Conservation (phyloP, 1,139 yeast species). For the Nakaseomyces sp. region DNA sequence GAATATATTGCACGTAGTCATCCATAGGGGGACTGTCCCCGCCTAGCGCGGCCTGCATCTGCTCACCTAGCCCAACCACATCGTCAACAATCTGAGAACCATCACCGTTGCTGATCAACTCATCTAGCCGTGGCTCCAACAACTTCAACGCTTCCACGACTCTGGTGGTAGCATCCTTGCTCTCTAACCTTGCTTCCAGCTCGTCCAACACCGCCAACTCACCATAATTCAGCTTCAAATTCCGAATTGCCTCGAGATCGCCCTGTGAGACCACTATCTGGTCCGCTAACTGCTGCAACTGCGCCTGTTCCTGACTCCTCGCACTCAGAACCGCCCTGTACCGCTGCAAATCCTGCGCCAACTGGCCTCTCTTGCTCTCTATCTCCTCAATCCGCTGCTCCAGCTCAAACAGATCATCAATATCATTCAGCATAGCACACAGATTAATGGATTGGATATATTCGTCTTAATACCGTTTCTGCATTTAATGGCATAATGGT, state of each 20-base stretch:
- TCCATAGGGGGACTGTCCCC: slow-evolving; percentile 8
- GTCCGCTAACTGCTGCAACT: slow-evolving; percentile 11
- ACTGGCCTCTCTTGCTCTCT: slow-evolving; percentile 19
- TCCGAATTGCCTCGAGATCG: slow-evolving; percentile 15
- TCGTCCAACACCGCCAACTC: slow-evolving; percentile 23
- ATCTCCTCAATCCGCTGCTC: slow-evolving; percentile 17
- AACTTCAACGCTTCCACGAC: slow-evolving; percentile 17
- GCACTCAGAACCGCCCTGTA: slow-evolving; percentile 16
- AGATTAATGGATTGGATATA: no score
- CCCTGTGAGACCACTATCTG: slow-evolving; percentile 13
- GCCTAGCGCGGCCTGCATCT: slow-evolving; percentile 10
- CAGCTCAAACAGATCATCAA: slow-evolving; percentile 21
- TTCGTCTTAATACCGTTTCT: no score
- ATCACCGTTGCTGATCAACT: slow-evolving; percentile 14
- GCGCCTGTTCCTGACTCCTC: slow-evolving; percentile 10
- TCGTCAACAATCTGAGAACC: slow-evolving; percentile 8
- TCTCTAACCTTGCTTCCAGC: slow-evolving; percentile 14
- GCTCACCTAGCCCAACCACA: slow-evolving; percentile 9
- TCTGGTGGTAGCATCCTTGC: slow-evolving; percentile 12
- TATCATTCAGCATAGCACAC: slow-evolving; percentile 17
- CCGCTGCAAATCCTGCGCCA: slow-evolving; percentile 23
- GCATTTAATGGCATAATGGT: no score
- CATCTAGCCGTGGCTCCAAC: slow-evolving; percentile 19
- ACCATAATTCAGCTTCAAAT: slow-evolving; percentile 28
- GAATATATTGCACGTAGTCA: background rate